These are phyloP conservation scores for Tetratostichococcus sp. DNA, from an alignment of 139 green algal genomes.

Conservation along the genomic window DNA sequence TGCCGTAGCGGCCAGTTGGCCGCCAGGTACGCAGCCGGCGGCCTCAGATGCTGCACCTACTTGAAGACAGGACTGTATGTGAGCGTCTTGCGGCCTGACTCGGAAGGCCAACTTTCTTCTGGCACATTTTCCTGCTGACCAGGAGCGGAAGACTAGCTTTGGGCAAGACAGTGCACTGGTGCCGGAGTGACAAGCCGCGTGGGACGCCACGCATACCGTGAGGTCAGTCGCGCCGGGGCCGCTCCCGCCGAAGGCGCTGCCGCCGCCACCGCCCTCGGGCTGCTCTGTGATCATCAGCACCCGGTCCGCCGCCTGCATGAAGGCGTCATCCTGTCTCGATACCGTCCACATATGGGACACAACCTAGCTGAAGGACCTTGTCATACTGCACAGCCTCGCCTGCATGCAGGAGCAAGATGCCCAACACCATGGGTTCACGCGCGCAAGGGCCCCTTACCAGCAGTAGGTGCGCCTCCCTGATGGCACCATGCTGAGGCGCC, in stretches of 20 bases:
- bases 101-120: too few species aligned
- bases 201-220: background rate
- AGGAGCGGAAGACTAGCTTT: too few species aligned
- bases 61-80: too few species aligned
- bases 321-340: too few species aligned
- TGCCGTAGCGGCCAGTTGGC: conserved; percentile 60
- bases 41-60: conserved; percentile 51
- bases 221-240: conserved; percentile 29
- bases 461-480: conserved; percentile 56
- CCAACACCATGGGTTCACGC: background rate
- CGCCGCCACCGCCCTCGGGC: conserved; percentile 21
- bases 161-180: too few species aligned
- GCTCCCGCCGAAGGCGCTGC: conserved; percentile 9
- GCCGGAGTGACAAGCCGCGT: too few species aligned
- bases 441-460: conserved; percentile 34
- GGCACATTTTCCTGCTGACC: too few species aligned
- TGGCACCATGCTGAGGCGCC: background rate
- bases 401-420: background rate
- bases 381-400: too few species aligned
- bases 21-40: conserved; percentile 59
- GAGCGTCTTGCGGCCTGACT: too few species aligned
- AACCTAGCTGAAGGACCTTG: too few species aligned
- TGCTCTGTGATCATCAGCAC: conserved; percentile 73
- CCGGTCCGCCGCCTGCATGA: conserved; percentile 63
- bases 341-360: too few species aligned